Evolutionary conservation across 2,329 filamentous ascomycete species (phyloP), one percentile per base, ranked within the genome.

Genomic region (Botrytis galanthina): DNA sequence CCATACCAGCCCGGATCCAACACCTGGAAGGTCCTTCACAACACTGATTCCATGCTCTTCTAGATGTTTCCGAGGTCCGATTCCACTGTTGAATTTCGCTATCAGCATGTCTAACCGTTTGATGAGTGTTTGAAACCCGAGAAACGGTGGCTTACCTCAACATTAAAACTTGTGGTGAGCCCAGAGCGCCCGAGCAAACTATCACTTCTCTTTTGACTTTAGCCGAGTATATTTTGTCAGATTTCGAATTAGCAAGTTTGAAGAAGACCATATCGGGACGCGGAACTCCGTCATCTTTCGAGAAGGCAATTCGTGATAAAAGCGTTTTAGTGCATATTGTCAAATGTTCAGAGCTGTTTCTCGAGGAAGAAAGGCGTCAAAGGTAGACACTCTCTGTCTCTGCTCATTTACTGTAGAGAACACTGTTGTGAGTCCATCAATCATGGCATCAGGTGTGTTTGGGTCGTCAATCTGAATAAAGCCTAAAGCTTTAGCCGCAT

Each of bases 161-260:
- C 73, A 75, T 71, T 39, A 75, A 60, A 44, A 73, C 66, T 63
- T 75, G 71, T 8, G 73, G 73, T 44, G 67, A 71, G 12, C 71
- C 66, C 7, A 75, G 3, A 61, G 71, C 16, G 10, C 73, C 71
- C 10, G 60, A 67, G 37, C 73, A 73, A 39, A 75, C 62, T 59
- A 71, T 68, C 9, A 73, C 73, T 48, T 75, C 71, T 59, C 62
- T 73, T 14, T 44, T 67, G 7, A 73, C 71, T 42, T 73, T 63
- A 4, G 60, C 67, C 14, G 61, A 66, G n/a, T 67, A 73, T 18
- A 18, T 42, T 29, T 71, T 68, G 7, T 73, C 32, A 62, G 29
- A 48, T 48, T 71, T 71, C 5, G 39, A 1, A 18, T 71, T n/a
- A 16, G 71, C 20, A 46, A 35, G 51, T 61, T 66, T 46, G 39